Evolutionary conservation across 176 grass and related monocot species (phyloP), one percentile per base, ranked within the genome.

Genomic region (Eleusine coracana): DNA sequence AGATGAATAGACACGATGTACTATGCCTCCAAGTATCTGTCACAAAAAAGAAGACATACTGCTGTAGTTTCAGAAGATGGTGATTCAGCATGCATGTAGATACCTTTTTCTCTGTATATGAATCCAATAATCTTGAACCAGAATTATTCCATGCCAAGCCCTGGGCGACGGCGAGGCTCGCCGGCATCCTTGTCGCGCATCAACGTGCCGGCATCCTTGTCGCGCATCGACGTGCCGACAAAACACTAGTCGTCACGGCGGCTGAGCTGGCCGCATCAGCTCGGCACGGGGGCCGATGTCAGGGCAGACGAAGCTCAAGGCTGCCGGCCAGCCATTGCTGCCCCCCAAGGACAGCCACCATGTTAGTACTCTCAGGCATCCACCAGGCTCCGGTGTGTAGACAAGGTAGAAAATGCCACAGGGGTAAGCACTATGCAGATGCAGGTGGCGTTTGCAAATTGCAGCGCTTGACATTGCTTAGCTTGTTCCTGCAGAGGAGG

Each of bases 321-420:
- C 83, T 86, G 88, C 71, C 50, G 56, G 71, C 80, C 71, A 75
- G 82, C 83, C 49, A 86, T 86, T 86, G 78, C 66, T 82, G 78
- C 60, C 62, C 50, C n/a, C 41, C 70, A 84, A 89, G 83, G 83
- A 82, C 66, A 55, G 3, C 46, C 34, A 74, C 78, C 88, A 82
- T 86, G 88, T 89, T 86, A 82, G 71, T 66, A 66, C 66, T 49
- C 83, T 25, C 87, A 75, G 71, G 65, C 40, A 66, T 89, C 88
- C 78, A 39, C 73, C 88, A 77, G 88, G 63, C 88, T 86, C 46
- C 77, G 46, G 88, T 82, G 48, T 66, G 78, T 59, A 72, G 88
- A 89, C 88, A 89, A 89, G 73, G 21, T 86, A 78, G 78, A 86
- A 89, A 73, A 86, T 86, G 88, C 56, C 83, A 89, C 64, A 62